phyloP scores from a whole-genome alignment of 2,329 filamentous ascomycete genomes.

The Chlorencoelia australis region DNA sequence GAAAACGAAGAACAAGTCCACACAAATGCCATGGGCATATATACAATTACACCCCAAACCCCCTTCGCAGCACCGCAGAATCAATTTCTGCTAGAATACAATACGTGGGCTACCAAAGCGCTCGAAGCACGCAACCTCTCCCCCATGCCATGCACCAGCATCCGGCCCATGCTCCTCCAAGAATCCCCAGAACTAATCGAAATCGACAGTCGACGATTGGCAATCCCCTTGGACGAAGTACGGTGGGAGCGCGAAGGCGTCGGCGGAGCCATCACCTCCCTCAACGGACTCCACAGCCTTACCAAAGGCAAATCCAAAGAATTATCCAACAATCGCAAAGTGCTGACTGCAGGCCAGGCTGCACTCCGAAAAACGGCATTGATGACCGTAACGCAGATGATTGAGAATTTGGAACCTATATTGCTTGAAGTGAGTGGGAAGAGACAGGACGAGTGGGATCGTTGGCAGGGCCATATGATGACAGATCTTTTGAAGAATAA shows the following conservation, averaged over 20 bases:
- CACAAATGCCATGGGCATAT: conserved; percentile 65
- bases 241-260: conserved; percentile 77
- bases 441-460: conserved; percentile 84
- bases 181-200: conserved; percentile 64
- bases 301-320: conserved; percentile 25
- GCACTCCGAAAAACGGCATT: conserved; percentile 73
- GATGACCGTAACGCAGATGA: conserved; percentile 69
- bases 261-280: conserved; percentile 49
- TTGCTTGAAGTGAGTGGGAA: conserved; percentile 76
- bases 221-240: conserved; percentile 76
- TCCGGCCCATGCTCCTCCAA: conserved; percentile 69
- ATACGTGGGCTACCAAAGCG: conserved; percentile 68
- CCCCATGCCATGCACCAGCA: conserved; percentile 66
- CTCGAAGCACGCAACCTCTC: conserved; percentile 62
- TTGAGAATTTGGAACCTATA: conserved; percentile 75
- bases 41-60: conserved; percentile 72
- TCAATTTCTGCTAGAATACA: conserved; percentile 72
- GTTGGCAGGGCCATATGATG: conserved; percentile 83
- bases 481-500: conserved; percentile 69
- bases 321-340: conserved; percentile 20
- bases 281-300: conserved; percentile 40
- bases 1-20: conserved; percentile 53
- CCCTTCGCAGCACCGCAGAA: conserved; percentile 75
- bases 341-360: conserved; percentile 48
- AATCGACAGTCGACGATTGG: conserved; percentile 64